phyloP scores from a whole-genome alignment of 208 protist species.

The Herpetomonas samuelpessoai region DNA sequence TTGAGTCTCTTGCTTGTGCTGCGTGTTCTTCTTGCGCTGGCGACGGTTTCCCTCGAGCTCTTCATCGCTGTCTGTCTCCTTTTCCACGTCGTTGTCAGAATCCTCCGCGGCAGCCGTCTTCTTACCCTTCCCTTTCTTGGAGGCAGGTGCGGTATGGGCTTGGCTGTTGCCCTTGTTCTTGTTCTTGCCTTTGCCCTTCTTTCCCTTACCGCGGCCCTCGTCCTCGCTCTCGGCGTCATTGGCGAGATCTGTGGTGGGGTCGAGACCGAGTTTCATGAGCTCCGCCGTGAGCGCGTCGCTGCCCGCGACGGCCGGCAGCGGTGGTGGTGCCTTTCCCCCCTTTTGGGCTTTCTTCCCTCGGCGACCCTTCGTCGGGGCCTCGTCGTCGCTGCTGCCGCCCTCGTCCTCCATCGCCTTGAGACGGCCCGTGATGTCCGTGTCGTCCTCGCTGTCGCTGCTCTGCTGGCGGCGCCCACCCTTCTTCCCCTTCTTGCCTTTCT shows the following conservation, averaged over 20 bases:
- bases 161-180: slow-evolving; percentile 8
- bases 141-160: not conserved
- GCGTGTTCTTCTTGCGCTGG: slow-evolving; percentile 60
- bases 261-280: slow-evolving; percentile 26
- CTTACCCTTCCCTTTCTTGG: slow-evolving; percentile 2
- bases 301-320: not conserved
- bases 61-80: slow-evolving; percentile 59
- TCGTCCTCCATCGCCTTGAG: not conserved
- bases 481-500: slow-evolving; percentile 10
- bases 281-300: slow-evolving; percentile 13
- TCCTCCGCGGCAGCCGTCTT: slow-evolving; percentile 1
- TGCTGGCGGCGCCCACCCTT: not conserved
- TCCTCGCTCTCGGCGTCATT: slow-evolving; percentile 21
- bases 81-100: slow-evolving; percentile 19
- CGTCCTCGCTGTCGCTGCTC: slow-evolving; percentile 10
- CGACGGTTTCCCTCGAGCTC: slow-evolving; percentile 74
- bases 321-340: not conserved
- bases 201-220: slow-evolving; percentile 17
- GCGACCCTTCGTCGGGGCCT: slow-evolving; percentile 3
- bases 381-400: slow-evolving; percentile 10
- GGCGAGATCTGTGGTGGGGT: slow-evolving; percentile 16
- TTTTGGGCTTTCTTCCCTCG: slow-evolving; percentile 10
- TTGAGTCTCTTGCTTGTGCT: slow-evolving; percentile 22
- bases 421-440: not conserved
- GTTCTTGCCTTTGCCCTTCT: slow-evolving; percentile 22